phyloP scores from a whole-genome alignment of 306 rosid species.

The Dryas alaskensis region DNA sequence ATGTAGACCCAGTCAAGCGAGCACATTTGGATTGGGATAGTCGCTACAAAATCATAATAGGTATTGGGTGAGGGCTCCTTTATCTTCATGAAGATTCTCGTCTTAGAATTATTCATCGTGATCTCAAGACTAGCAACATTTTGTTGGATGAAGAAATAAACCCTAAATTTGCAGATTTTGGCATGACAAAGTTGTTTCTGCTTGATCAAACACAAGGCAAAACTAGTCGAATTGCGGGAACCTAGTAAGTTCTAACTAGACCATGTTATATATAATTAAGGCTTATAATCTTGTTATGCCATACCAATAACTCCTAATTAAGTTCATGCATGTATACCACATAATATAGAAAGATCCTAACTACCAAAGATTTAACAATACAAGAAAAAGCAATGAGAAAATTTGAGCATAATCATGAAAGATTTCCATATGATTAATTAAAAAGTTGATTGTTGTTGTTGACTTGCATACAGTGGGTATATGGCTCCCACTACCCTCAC shows the following conservation, averaged over 20 bases:
- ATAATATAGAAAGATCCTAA: too few species aligned
- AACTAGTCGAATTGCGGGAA: neutral
- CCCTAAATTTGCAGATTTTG: neutral
- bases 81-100: slow-evolving; percentile 15
- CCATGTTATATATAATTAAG: neutral
- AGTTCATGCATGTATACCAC: neutral
- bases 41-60: slow-evolving; percentile 4
- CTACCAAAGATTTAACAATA: neutral
- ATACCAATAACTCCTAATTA: neutral
- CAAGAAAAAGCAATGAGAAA: neutral
- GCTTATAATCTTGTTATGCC: neutral
- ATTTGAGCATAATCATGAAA: neutral
- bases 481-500: slow-evolving; percentile 10
- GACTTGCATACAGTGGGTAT: neutral
- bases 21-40: neutral
- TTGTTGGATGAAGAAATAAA: neutral
- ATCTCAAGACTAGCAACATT: neutral
- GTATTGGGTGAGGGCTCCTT: neutral
- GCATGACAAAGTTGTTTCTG: neutral
- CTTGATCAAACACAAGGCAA: neutral
- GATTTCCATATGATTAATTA: neutral
- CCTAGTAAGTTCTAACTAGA: neutral
- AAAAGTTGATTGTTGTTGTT: neutral
- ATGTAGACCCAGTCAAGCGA: neutral
- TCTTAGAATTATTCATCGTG: neutral